phyloP scores from a whole-genome alignment of 495 filamentous ascomycete genomes.

The Podospora pseudoanserina region DNA sequence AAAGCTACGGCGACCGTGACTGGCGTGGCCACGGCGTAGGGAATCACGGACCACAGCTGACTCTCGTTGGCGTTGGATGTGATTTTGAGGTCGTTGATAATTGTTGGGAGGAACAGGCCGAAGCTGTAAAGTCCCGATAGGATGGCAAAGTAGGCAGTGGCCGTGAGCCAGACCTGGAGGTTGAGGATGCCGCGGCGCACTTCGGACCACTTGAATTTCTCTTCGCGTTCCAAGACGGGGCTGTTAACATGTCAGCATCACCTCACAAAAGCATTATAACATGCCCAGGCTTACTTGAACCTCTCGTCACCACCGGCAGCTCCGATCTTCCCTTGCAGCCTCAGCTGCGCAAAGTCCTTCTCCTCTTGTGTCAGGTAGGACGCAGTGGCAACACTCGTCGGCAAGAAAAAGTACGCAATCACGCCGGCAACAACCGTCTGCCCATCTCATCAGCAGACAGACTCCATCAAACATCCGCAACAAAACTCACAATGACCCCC shows the following conservation, averaged over 20 bases:
- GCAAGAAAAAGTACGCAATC: conserved; percentile 53
- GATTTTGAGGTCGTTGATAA: conserved; percentile 58
- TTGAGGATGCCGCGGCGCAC: conserved; percentile 57
- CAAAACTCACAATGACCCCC: conserved; percentile 43
- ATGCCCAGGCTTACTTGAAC: conserved; percentile 28
- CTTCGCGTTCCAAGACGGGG: conserved; percentile 38
- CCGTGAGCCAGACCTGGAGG: conserved; percentile 53
- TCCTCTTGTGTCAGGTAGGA: conserved; percentile 50
- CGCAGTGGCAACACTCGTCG: conserved; percentile 55
- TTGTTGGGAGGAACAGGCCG: conserved; percentile 63
- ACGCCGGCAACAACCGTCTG: conserved; percentile 53
- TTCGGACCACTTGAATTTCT: conserved; percentile 62
- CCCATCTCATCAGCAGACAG: conserved; percentile 17
- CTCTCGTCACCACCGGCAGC: conserved; percentile 29
- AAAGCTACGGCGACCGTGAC: conserved; percentile 48
- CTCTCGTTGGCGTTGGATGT: conserved; percentile 58
- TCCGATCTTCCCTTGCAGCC: conserved; percentile 35
- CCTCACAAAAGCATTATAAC: background rate
- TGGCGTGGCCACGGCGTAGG: conserved; percentile 59
- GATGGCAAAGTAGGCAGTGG: conserved; percentile 45
- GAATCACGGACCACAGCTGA: conserved; percentile 65
- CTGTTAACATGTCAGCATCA: conserved; percentile 20
- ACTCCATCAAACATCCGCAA: background rate
- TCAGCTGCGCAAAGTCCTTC: conserved; percentile 35
- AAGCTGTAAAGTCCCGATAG: conserved; percentile 45